Evolutionary conservation across 2,329 filamentous ascomycete species (phyloP), one percentile per base, ranked within the genome.

Genomic region (Aspergillus transmontanensis): DNA sequence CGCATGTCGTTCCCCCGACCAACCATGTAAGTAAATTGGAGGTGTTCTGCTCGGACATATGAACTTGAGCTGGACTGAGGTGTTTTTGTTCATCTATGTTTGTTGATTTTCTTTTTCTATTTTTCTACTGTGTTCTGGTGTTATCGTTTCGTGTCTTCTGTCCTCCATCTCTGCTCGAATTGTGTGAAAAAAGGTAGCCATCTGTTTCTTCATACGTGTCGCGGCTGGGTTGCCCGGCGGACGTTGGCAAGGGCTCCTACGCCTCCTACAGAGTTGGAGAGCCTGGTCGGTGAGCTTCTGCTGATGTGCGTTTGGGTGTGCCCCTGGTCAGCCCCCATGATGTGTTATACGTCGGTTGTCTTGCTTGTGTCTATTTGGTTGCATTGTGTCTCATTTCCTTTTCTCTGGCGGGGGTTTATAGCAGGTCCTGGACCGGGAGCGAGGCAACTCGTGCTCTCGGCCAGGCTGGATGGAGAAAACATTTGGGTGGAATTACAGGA

Each of bases 11-110:
- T 66, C 60, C 55, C 60, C 60, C n/a, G 60, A 61, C 61, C 60
- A 61, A 65, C 61, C 61, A 55, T 71, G 66, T 69, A 69, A 67
- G 66, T 71, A 69, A 57, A 56, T 64, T 64, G 61, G 64, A 62
- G 61, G 65, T 67, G 61, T 64, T 68, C 63, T 61, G 50, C 53
- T 58, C 62, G 64, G 67, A 65, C 64, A 69, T 68, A 66, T 60
- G 64, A 60, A 60, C 59, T 68, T 66, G 61, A 57, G 57, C 63
- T 61, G 60, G 64, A 61, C 34, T 46, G 62, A 66, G 50, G 46
- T 53, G 23, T 61, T 41, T 57, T 9, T 57, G n/a, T 51, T 30
- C n/a, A 41, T 41, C 16, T 41, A 41, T 19, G 36, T 41, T 57
- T 16, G 9, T 30, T 64, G 32, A 53, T 57, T 58, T 32, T 51